Evolutionary conservation across 73 alveolate species (phyloP), one percentile per base, ranked within the genome.

Genomic region (Paramecium sonneborni): DNA sequence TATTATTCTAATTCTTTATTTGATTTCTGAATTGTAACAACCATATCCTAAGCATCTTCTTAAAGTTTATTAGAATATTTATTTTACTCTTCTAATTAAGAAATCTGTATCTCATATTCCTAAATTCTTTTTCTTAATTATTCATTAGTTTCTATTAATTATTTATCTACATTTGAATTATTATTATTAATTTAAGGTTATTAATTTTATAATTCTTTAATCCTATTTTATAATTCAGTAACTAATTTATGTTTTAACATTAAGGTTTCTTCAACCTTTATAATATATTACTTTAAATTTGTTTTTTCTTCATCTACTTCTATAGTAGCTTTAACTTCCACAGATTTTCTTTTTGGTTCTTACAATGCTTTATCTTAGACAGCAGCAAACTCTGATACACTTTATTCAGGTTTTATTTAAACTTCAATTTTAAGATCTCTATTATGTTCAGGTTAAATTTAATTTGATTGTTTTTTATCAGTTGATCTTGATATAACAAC

Each of bases 221-320:
- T 11, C 24, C 84, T 62, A 26, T 62, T 62, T 24, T 62, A 62
- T 10, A 74, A 39, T 74, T 74, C 87, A 30, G 56, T 74, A 1
- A 39, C 56, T 34, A 74, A 23, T 74, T 74, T 74, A 39, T 74
- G 87, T n/a, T 74, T 39, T 23, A 35, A 5, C 87, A 74, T 74
- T 74, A 74, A 74, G 0, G 87, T 23, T 37, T 74, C 67, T 74
- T 74, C 87, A 5, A 74, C 14, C 11, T 74, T 74, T 34, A 32
- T 67, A 37, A 74, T 74, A 10, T 74, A 74, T 74, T 74, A 74
- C 32, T 74, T 74, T 6, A 74, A 23, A 37, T 74, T 74, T 18
- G 55, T 8, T 35, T 37, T 37, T 74, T 74, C 87, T 35, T 62
- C 84, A 62, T 62, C 84, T 7, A 12, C 84, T 12, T 62, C 48